These are phyloP conservation scores for Pontederia paniculata DNA, from an alignment of 176 grass and related monocot genomes.

Conservation along the genomic window DNA sequence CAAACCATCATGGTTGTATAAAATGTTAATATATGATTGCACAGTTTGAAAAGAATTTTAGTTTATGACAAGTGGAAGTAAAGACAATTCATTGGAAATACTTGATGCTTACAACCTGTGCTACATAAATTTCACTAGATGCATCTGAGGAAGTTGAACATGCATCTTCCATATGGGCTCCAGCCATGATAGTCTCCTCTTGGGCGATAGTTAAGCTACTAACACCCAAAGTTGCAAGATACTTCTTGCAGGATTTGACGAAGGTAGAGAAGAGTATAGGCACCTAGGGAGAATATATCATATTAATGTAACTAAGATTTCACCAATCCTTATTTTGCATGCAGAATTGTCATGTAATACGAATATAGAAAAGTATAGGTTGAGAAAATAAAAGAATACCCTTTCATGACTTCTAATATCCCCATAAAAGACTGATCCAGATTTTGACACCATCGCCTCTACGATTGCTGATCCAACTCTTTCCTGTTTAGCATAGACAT, in stretches of 20 bases:
- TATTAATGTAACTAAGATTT: no score
- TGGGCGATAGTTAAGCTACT: slow-evolving; percentile 22
- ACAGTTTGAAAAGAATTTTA: neutral
- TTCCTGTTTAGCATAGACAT: slow-evolving; percentile 27
- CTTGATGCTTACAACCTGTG: slow-evolving; percentile 36
- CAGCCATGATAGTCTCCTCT: slow-evolving; percentile 9
- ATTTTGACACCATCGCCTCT: slow-evolving; percentile 77
- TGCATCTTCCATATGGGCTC: slow-evolving; percentile 23
- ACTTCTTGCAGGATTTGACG: slow-evolving; percentile 54
- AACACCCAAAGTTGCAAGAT: slow-evolving; percentile 22
- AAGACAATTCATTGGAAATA: neutral
- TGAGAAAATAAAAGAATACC: slow-evolving; percentile 14
- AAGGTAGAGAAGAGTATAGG: slow-evolving; percentile 61
- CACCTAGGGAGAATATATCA: slow-evolving; percentile 30
- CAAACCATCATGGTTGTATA: neutral
- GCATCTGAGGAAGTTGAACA: slow-evolving; percentile 28
- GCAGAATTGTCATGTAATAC: neutral
- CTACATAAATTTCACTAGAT: slow-evolving; percentile 56
- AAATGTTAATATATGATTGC: neutral
- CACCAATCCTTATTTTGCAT: neutral
- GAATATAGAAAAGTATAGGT: neutral
- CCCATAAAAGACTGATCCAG: slow-evolving; percentile 56
- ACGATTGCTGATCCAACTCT: slow-evolving; percentile 50
- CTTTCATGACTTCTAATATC: slow-evolving; percentile 94
- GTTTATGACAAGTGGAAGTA: neutral